Evolutionary conservation across 805 yeast species (phyloP).

Genomic region (Ogataea corticis): DNA sequence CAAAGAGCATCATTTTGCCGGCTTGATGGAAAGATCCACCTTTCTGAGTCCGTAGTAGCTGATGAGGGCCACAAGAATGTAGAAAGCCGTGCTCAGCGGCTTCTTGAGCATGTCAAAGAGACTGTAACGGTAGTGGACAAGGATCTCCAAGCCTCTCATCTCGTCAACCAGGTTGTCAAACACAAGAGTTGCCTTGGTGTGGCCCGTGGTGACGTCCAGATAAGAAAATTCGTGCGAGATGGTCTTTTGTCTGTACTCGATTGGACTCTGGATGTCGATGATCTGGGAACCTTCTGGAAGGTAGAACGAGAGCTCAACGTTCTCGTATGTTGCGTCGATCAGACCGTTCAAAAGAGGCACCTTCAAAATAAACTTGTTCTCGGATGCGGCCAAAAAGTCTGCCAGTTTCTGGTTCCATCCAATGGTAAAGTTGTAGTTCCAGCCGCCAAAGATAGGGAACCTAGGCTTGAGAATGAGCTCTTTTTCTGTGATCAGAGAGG

Average conservation of each 20-base stretch:
- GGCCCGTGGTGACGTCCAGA: slow-evolving; percentile 77
- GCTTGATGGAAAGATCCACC: slow-evolving; percentile 41
- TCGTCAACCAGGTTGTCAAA: slow-evolving; percentile 70
- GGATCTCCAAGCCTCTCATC: slow-evolving; percentile 53
- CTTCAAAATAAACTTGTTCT: slow-evolving; percentile 54
- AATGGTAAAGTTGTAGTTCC: slow-evolving; percentile 92
- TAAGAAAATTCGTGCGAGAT: slow-evolving; percentile 46
- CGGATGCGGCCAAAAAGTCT: slow-evolving; percentile 49
- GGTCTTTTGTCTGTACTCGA: slow-evolving; percentile 37
- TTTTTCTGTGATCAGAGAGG: slow-evolving; percentile 51
- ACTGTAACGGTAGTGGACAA: slow-evolving; percentile 64
- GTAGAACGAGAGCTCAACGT: slow-evolving; percentile 58
- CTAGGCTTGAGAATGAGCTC: slow-evolving; percentile 73
- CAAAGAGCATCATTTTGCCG: slow-evolving; percentile 6
- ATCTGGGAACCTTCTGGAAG: slow-evolving; percentile 86
- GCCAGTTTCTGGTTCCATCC: slow-evolving; percentile 80
- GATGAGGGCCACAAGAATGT: slow-evolving; percentile 59
- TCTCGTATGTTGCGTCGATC: slow-evolving; percentile 62
- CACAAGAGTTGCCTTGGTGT: slow-evolving; percentile 64
- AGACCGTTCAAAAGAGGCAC: slow-evolving; percentile 79
- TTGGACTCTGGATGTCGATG: slow-evolving; percentile 57
- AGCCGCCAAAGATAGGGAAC: slow-evolving; percentile 93
- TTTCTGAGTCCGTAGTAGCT: slow-evolving; percentile 51
- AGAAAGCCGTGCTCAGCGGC: slow-evolving; percentile 64
- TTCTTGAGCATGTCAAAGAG: slow-evolving; percentile 54